Conservation (phyloP, 129 eudicot genomes). For the Heracleum sosnowskyi region DNA sequence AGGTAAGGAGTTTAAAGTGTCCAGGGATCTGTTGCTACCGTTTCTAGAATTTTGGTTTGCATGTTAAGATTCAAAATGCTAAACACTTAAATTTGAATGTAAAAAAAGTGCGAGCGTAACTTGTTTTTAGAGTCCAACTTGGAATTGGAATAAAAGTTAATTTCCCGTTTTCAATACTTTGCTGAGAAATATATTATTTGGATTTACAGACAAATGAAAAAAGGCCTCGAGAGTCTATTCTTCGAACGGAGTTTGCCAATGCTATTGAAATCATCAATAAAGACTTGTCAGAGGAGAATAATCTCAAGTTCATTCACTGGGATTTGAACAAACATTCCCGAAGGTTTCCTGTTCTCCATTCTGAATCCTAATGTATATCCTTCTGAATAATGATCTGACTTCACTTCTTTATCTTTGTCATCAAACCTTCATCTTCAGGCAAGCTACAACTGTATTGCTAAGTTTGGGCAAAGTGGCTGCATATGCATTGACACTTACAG, state of each 20-base stretch:
- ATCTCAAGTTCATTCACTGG: constrained; percentile 62
- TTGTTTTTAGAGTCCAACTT: neutral
- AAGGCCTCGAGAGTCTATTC: constrained; percentile 70
- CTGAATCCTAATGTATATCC: neutral
- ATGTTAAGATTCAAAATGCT: neutral
- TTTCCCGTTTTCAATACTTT: neutral
- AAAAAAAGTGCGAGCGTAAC: neutral
- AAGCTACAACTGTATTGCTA: constrained; percentile 49
- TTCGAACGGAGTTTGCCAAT: constrained; percentile 52
- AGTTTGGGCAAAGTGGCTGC: constrained; percentile 50
- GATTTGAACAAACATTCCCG: constrained; percentile 71
- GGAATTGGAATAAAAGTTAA: neutral
- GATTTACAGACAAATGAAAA: constrained; percentile 48
- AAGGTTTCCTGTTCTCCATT: constrained; percentile 29
- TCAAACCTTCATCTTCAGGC: constrained; percentile 34
- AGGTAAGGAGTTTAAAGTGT: constrained; percentile 37
- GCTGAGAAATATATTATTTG: constrained; percentile 10
- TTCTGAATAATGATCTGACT: constrained; percentile 6
- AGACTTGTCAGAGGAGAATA: constrained; percentile 52
- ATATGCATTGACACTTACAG: constrained; percentile 53
- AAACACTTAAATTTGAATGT: neutral
- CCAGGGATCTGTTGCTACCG: neutral
- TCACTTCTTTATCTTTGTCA: constrained; percentile 5
- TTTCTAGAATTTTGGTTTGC: neutral
- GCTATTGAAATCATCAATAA: constrained; percentile 62